phyloP scores from a whole-genome alignment of 1,139 yeast genomes.

The Zhuliangozyma parablackwelliae region DNA sequence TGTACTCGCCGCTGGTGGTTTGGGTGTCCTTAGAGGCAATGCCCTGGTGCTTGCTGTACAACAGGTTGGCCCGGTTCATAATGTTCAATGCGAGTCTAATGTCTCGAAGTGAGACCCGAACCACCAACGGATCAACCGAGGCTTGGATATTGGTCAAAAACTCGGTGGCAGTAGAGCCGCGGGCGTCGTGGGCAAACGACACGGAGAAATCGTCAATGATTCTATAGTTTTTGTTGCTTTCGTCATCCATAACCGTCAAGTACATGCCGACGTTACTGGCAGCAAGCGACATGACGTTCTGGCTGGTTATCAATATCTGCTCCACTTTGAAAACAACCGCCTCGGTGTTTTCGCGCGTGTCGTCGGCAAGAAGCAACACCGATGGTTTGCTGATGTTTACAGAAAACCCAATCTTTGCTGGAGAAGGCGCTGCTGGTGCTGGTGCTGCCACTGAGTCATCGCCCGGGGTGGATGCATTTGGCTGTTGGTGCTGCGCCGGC shows the following conservation, averaged over 20 bases:
- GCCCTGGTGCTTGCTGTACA: slow-evolving; percentile 35
- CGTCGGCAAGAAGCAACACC: slow-evolving; percentile 75
- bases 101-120: slow-evolving; percentile 84
- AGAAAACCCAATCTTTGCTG: slow-evolving; percentile 44
- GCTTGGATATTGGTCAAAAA: slow-evolving; percentile 62
- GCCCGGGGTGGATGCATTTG: too few relatives aligned
- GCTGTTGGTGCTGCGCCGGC: background rate
- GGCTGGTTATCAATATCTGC: slow-evolving; percentile 69
- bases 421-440: background rate
- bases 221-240: slow-evolving; percentile 57
- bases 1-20: slow-evolving; percentile 19
- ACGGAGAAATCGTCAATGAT: slow-evolving; percentile 87
- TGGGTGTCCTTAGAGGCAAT: slow-evolving; percentile 15
- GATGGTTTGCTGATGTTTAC: slow-evolving; percentile 77
- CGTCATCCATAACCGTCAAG: slow-evolving; percentile 67
- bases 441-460: too few relatives aligned
- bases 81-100: slow-evolving; percentile 74
- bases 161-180: slow-evolving; percentile 57
- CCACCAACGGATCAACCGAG: slow-evolving; percentile 72
- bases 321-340: slow-evolving; percentile 89
- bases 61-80: slow-evolving; percentile 63
- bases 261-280: slow-evolving; percentile 85
- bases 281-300: slow-evolving; percentile 60
- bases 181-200: slow-evolving; percentile 66
- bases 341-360: slow-evolving; percentile 64